These are phyloP conservation scores for Aquilaria sinensis DNA, from an alignment of 345 rosid species.

Conservation along the genomic window DNA sequence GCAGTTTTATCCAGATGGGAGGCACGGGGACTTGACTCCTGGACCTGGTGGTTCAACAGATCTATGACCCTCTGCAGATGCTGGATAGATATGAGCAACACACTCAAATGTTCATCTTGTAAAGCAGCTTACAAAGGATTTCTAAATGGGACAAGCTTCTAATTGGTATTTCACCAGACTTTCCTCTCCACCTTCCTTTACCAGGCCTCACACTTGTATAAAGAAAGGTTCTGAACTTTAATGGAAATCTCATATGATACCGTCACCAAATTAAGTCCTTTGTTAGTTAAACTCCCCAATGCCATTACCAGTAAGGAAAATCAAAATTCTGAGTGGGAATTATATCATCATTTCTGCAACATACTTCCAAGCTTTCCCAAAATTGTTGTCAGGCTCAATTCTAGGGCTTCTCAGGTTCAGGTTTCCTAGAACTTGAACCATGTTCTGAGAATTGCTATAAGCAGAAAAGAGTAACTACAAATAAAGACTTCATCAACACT, in stretches of 20 bases:
- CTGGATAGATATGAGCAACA: conserved; percentile 92
- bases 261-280: conserved; percentile 2
- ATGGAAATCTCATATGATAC: no score
- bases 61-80: conserved; percentile 36
- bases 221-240: no score
- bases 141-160: conserved; percentile 60
- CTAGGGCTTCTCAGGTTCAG: no score
- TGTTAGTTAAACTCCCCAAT: conserved; percentile 46
- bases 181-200: conserved; percentile 39
- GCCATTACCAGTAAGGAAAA: conserved; percentile 64
- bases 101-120: conserved; percentile 76
- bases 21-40: conserved; percentile 24
- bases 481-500: no score
- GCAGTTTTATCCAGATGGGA: conserved; percentile 66
- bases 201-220: conserved; percentile 43
- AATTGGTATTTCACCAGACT: conserved; percentile 57
- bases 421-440: no score
- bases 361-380: no score
- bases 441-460: no score
- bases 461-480: no score
- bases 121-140: conserved; percentile 58
- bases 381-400: no score
- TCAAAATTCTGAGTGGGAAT: conserved; percentile 72
- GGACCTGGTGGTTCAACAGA: no score
- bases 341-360: no score